Evolutionary conservation across 139 green algal species (phyloP).

Genomic region (Coccomyxa sp.): DNA sequence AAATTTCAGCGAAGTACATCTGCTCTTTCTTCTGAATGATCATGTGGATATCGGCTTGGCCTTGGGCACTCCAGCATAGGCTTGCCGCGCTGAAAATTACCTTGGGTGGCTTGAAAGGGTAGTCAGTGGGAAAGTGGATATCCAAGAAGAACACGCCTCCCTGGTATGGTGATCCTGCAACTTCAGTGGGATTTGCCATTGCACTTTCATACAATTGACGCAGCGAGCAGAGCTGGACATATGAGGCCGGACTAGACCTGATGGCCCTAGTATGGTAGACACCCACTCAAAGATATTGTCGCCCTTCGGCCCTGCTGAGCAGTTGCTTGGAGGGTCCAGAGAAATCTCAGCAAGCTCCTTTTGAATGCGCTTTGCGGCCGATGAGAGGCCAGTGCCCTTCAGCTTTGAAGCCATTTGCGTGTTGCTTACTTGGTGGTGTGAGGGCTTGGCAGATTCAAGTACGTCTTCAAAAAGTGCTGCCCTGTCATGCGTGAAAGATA

Average conservation of each 20-base stretch:
- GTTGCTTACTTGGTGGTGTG: background rate
- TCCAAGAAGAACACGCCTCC: slow-evolving; percentile 95
- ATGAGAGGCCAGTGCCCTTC: slow-evolving; percentile 13
- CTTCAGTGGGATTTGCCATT: too few species aligned
- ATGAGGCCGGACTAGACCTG: slow-evolving; percentile 39
- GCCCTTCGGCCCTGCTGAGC: slow-evolving; percentile 93
- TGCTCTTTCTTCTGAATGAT: too few species aligned
- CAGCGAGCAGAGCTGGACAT: too few species aligned
- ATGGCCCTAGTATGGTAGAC: slow-evolving; percentile 87
- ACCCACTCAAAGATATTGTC: slow-evolving; percentile 99
- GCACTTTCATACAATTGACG: too few species aligned
- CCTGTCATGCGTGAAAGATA: background rate
- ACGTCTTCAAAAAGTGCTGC: background rate
- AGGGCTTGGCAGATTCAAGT: background rate
- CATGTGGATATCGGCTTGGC: too few species aligned
- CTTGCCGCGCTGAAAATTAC: too few species aligned
- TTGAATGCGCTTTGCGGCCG: slow-evolving; percentile 71
- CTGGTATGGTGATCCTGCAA: slow-evolving; percentile 80
- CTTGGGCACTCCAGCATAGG: too few species aligned
- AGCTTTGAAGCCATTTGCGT: background rate
- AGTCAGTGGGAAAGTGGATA: slow-evolving; percentile 92
- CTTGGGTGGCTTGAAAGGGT: slow-evolving; percentile 95
- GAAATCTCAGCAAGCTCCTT: slow-evolving; percentile 95
- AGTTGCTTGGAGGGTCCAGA: slow-evolving; percentile 89
- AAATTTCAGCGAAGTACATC: too few species aligned